Conservation (phyloP, 176 grass and related monocot species). For the Oryza rufipogon region DNA sequence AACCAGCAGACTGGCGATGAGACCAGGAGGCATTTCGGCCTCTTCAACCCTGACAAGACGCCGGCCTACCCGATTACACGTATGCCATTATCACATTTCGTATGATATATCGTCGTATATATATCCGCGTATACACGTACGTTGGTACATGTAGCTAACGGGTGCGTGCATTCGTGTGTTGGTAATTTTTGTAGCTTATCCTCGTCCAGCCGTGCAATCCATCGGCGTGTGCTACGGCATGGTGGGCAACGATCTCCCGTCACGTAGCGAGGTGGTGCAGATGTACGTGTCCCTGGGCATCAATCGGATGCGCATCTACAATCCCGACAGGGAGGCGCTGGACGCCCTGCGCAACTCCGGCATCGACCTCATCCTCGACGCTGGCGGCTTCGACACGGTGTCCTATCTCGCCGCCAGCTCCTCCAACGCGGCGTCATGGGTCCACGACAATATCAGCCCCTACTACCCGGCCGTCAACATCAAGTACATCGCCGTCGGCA, state of each 20-base stretch:
- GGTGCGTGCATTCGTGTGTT: too few species aligned
- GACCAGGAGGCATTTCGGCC: slow-evolving; percentile 46
- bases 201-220: slow-evolving; percentile 45
- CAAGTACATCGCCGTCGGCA: slow-evolving; percentile 77
- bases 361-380: slow-evolving; percentile 49
- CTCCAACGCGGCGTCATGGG: slow-evolving; percentile 43
- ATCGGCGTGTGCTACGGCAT: slow-evolving; percentile 75
- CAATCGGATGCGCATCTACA: slow-evolving; percentile 62
- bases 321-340: slow-evolving; percentile 39
- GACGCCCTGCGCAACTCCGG: slow-evolving; percentile 41
- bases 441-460: slow-evolving; percentile 47
- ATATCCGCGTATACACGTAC: too few species aligned
- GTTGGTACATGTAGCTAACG: too few species aligned
- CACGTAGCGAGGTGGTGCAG: slow-evolving; percentile 40
- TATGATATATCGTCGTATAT: too few species aligned
- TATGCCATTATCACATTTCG: too few species aligned
- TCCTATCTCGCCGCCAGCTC: too few species aligned
- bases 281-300: slow-evolving; percentile 68
- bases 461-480: slow-evolving; percentile 54
- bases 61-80: slow-evolving; percentile 43
- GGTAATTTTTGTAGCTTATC: too few species aligned
- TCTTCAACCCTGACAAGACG: slow-evolving; percentile 45
- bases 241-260: slow-evolving; percentile 62
- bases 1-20: neutral
- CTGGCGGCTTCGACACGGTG: slow-evolving; percentile 7